Percentiles rank a stretch among this genome's conserved stretches.
Conservation (phyloP, 2,329 filamentous ascomycete genomes). For the Xylaria sp. region DNA sequence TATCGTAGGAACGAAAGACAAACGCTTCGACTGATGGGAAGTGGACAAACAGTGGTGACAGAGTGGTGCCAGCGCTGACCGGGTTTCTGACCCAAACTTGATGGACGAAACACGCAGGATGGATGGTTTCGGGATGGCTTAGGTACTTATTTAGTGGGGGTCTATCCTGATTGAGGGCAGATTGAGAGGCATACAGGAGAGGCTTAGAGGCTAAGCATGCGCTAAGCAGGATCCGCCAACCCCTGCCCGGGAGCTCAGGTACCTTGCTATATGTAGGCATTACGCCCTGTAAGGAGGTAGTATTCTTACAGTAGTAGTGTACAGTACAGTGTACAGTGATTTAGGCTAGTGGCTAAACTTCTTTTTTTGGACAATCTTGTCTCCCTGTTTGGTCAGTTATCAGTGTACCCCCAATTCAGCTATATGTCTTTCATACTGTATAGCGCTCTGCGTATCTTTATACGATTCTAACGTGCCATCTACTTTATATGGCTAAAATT, state of each 20-base stretch:
- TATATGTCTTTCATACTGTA: not conserved
- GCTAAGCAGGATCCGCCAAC: no score
- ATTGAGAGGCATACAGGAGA: no score
- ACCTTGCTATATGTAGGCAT: not conserved
- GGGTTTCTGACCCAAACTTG: constrained; percentile 5
- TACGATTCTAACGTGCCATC: not conserved
- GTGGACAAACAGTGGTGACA: constrained; percentile 1
- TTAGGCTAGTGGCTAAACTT: constrained; percentile 33
- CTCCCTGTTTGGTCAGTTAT: constrained; percentile 24
- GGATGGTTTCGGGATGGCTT: constrained; percentile 18
- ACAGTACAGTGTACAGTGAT: constrained; percentile 3
- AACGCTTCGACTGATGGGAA: constrained; percentile 16
- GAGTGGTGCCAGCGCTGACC: constrained; percentile 13
- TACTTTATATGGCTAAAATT: not conserved
- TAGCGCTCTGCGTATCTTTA: not conserved
- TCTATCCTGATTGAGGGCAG: no score
- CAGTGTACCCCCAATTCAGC: not conserved
- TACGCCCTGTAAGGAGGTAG: not conserved
- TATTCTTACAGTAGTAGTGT: no score
- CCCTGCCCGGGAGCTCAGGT: constrained; percentile 1
- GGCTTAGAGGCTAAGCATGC: no score
- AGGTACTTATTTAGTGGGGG: constrained; percentile 1
- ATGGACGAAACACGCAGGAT: constrained; percentile 24
- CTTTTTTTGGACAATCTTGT: constrained; percentile 36
- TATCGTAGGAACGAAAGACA: constrained; percentile 28